Conservation (phyloP, 2,329 filamentous ascomycete genomes). For the Ophiognomonia clavigignenti-juglandacearum region DNA sequence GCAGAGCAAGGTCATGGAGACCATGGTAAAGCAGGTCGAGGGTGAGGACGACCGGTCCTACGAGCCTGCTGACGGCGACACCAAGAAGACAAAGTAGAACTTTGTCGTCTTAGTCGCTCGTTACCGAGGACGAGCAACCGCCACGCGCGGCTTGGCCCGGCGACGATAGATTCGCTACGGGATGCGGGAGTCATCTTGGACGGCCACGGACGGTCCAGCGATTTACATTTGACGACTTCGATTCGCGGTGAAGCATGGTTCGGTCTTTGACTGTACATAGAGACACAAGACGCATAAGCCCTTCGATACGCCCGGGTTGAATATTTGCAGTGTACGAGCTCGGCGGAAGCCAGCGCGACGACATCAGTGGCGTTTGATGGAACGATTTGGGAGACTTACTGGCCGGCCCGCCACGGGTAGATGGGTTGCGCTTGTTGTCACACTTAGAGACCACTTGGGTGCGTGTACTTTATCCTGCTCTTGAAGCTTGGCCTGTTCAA, state of each 20-base stretch:
- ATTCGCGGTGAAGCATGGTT: neutral
- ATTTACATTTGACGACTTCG: too few relatives aligned
- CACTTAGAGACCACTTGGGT: too few relatives aligned
- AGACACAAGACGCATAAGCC: neutral
- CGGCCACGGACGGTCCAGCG: too few relatives aligned
- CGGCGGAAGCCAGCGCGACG: too few relatives aligned
- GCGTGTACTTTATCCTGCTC: too few relatives aligned
- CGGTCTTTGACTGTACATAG: too few relatives aligned
- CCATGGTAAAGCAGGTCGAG: constrained; percentile 68
- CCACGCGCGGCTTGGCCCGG: neutral
- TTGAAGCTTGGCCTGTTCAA: too few relatives aligned
- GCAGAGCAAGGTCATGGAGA: constrained; percentile 72
- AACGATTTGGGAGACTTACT: neutral
- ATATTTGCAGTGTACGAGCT: too few relatives aligned
- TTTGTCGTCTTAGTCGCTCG: neutral
- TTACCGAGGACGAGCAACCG: too few relatives aligned
- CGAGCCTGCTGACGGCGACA: constrained; percentile 29
- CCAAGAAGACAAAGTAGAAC: constrained; percentile 42
- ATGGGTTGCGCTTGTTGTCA: neutral
- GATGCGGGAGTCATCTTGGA: too few relatives aligned
- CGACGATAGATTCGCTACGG: too few relatives aligned
- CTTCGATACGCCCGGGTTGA: too few relatives aligned
- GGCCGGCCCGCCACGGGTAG: neutral
- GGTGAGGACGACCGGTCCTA: constrained; percentile 49
- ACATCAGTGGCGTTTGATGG: neutral